Evolutionary conservation across 2,329 filamentous ascomycete genomes (phyloP), one percentile per base, ranked within the genome.

Genomic region (Domatiomyces catenatus): DNA sequence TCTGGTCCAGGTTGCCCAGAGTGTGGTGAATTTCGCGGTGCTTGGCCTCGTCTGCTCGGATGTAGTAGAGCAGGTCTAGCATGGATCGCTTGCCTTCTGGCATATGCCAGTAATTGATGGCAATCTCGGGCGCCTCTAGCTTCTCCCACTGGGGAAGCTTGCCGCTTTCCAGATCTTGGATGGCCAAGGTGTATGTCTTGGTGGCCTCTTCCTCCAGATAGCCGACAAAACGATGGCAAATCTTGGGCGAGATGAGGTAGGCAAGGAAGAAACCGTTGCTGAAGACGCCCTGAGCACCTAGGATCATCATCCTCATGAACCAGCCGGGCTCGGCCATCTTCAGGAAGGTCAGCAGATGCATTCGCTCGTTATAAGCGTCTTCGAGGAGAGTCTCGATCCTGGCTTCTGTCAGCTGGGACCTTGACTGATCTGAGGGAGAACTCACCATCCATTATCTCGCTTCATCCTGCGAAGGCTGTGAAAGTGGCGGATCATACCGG

Each of bases 131-230:
- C 2, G 92, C 86, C 49, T 75, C 60, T 61, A 94, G 81, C 6
- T 80, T 76, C 22, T 78, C 73, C 89, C 92, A 98, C 59, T 80
- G 80, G 0, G 89, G 88, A 12, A 95, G 71, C 52, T 79, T 77
- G n/a, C 90, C 90, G 2, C 76, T 75, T 52, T 96, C 89, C 20
- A 98, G 77, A 62, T 96, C 92, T 58, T 80, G 74, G 60, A 96
- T 84, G 54, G 87, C 86, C 47, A 88, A 81, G 0, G 87, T 92
- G 71, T 98, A 98, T 0, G 92, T 98, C 63, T 94, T 77, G 1
- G 96, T 90, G 7, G 92, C 92, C 67, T 98, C 92, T 66, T 98
- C 92, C 67, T 98, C 92, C 10, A 98, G 79, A 61, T 96, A 96
- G 1, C 89, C 92, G 49, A 96, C 89, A 66, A 98, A 96, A 44